These are phyloP conservation scores for Phyllachora maydis DNA, from an alignment of 2,329 filamentous ascomycete genomes.

Conservation along the genomic window DNA sequence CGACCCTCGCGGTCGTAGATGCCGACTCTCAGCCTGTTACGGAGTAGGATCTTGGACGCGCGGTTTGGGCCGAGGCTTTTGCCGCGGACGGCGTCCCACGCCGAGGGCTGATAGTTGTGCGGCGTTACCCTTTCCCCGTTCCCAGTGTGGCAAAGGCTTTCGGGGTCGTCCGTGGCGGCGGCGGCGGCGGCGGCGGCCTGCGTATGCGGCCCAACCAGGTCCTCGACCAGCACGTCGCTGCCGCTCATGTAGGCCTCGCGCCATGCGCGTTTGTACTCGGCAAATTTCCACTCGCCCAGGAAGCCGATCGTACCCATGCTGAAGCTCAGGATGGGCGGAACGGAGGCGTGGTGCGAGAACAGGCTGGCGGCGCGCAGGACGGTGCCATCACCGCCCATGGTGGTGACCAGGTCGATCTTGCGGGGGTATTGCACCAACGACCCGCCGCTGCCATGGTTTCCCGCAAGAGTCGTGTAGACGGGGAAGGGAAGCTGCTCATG, in stretches of 20 bases:
- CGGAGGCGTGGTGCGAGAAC: constrained; percentile 60
- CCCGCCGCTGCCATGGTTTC: constrained; percentile 17
- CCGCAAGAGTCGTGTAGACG: constrained; percentile 38
- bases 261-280: constrained; percentile 80
- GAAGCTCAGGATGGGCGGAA: constrained; percentile 84
- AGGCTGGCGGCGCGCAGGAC: constrained; percentile 72
- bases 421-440: constrained; percentile 48
- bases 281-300: constrained; percentile 89
- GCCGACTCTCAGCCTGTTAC: constrained; percentile 72
- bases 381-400: constrained; percentile 83
- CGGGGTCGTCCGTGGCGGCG: constrained; percentile 4
- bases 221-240: constrained; percentile 26
- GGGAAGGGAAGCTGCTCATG: constrained; percentile 54
- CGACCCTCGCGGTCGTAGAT: constrained; percentile 52
- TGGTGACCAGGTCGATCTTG: constrained; percentile 77
- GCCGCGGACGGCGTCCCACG: constrained; percentile 57
- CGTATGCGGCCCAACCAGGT: constrained; percentile 17
- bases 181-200: constrained; percentile 12
- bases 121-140: too few relatives aligned
- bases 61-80: constrained; percentile 62
- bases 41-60: constrained; percentile 62
- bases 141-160: too few relatives aligned
- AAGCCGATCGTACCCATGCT: constrained; percentile 96
- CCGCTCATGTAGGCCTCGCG: constrained; percentile 77
- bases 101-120: constrained; percentile 11